These are phyloP conservation scores for Starmera amethionina DNA, from an alignment of 805 yeast species.

Conservation along the genomic window DNA sequence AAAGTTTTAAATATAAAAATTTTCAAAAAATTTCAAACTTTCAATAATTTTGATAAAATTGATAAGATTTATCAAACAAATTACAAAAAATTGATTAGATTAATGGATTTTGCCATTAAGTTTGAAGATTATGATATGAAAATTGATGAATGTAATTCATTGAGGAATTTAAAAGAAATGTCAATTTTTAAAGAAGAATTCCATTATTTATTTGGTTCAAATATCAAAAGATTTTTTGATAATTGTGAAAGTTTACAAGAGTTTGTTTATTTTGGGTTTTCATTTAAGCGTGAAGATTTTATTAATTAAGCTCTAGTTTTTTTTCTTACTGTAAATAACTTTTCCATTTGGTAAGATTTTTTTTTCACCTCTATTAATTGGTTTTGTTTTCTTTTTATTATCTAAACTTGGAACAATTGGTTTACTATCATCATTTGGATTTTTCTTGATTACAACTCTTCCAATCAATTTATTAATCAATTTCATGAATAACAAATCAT, in stretches of 20 bases:
- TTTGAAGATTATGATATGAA: conserved; percentile 11
- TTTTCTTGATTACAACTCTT: conserved; percentile 27
- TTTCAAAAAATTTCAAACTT: conserved; percentile 4
- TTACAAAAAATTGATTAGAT: conserved; percentile 10
- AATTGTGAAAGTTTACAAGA: background rate
- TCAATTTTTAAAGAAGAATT: conserved; percentile 3
- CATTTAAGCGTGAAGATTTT: conserved; percentile 1
- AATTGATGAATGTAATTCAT: background rate
- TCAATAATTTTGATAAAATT: conserved; percentile 3
- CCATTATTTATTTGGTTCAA: background rate
- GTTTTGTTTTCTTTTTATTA: conserved; percentile 21
- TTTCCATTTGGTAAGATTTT: conserved; percentile 53
- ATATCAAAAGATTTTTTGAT: conserved; percentile 1
- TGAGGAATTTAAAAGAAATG: background rate
- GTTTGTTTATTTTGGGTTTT: conserved; percentile 1
- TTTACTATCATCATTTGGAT: conserved; percentile 6
- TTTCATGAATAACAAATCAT: conserved; percentile 36
- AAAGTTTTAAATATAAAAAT: conserved; percentile 7
- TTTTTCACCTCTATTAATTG: conserved; percentile 31
- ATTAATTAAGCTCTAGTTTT: background rate
- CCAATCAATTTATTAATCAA: conserved; percentile 37
- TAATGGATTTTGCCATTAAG: conserved; percentile 8
- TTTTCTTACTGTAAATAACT: conserved; percentile 28
- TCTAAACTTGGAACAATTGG: conserved; percentile 6
- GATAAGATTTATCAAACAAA: conserved; percentile 11